Base-by-base conservation (phyloP, 371 early-diverging fungal species). In the Umbelopsis sp. region DNA sequence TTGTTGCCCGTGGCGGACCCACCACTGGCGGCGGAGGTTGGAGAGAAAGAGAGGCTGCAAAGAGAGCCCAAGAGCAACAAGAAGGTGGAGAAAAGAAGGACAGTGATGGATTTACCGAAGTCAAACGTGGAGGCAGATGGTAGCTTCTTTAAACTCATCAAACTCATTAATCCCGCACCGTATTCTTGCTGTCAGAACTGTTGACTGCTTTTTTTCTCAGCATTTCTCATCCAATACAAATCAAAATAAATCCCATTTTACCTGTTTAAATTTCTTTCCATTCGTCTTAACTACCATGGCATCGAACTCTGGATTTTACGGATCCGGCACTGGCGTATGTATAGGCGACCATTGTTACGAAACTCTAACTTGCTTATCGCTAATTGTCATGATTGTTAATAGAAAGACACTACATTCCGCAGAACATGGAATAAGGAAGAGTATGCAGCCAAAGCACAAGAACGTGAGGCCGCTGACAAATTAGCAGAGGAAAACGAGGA, bases 391-490 rank as follows among this genome's bases (percentile, higher is more conserved):
- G 0, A 35, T 57, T 29, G 32, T 25, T 65, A 25, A 66, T 72
- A 81, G 81, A 69, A 75, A 64, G 84, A 84, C 50, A 84, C 84
- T 8, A 82, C 80, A 57, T 91, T 89, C 70, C 81, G 89, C 65
- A 76, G 88, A 24, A 88, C 80, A 65, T 91, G 91, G 91, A 84
- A 91, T 66, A 84, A 77, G 64, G 88, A 76, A 29, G 89, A 87
- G 73, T 91, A 86, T 68, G 79, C 77, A 29, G 78, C 82, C 25
- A 76, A 77, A 70, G 89, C 89, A 5, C 65, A 66, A 63, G 76
- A 76, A 20, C 81, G 88, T 65, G 89, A 86, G 68, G 64, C 51
- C 35, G 75, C 74, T 44, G 81, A 81, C 66, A 72, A 77, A 48
- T 64, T 74, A 3, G 70, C 69, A 35, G 81, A 79, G 38, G 72